Conservation (phyloP, 169 alveolate genomes). For the Plasmodium gaboni region DNA sequence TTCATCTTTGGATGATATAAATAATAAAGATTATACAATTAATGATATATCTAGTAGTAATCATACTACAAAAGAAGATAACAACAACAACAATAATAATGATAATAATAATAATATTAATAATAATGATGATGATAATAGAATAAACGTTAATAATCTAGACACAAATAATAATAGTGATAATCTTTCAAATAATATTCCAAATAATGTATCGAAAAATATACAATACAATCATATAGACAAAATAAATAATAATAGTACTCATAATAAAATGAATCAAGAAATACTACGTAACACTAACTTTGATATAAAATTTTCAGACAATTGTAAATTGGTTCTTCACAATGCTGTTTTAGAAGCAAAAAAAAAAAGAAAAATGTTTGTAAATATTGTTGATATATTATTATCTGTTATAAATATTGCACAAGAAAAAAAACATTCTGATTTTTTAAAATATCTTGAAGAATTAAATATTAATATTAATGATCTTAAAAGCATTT, state of each 20-base stretch:
- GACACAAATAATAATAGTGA: background rate
- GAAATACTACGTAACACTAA: background rate
- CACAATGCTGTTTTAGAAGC: slow-evolving; percentile 74
- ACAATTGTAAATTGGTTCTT: slow-evolving; percentile 50
- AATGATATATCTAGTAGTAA: background rate
- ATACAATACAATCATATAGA: background rate
- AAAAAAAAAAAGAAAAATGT: slow-evolving; percentile 42
- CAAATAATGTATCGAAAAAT: background rate
- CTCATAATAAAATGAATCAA: background rate
- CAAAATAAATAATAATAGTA: background rate
- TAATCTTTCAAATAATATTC: background rate
- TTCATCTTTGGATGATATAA: background rate
- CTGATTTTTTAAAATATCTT: slow-evolving; percentile 36
- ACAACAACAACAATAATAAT: background rate
- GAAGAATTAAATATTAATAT: slow-evolving; percentile 57
- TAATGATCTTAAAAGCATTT: slow-evolving; percentile 23
- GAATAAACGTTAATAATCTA: background rate
- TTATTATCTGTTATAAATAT: slow-evolving; percentile 43
- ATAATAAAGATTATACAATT: background rate
- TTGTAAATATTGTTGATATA: slow-evolving; percentile 62
- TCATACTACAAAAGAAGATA: background rate
- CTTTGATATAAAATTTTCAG: slow-evolving; percentile 51
- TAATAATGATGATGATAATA: background rate
- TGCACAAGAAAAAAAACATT: slow-evolving; percentile 25
- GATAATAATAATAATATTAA: background rate